Evolutionary conservation across 345 rosid genomes (phyloP), one percentile per base, ranked within the genome.

Genomic region (Crucihimalaya himalaica): DNA sequence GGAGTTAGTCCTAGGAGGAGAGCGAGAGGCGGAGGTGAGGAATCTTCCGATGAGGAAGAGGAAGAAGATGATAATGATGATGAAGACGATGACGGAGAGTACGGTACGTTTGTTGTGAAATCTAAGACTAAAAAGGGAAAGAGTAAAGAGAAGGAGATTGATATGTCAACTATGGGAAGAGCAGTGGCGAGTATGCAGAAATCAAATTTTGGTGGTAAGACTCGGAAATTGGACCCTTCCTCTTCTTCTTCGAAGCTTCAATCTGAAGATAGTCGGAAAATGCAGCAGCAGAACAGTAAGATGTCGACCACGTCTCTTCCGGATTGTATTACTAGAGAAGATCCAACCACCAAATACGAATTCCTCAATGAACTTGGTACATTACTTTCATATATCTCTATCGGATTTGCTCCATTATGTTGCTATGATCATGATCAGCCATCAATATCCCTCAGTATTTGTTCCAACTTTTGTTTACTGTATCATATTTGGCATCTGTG

Each of bases 261-360:
- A 37, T 87, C 63, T 29, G 86, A 84, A 13, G 93, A 86, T 27
- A 55, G 27, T 5, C 78, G 77, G 77, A 71, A 60, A 61, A 83
- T 70, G 55, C 79, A 57, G 80, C 83, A 78, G 73, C 83, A 62
- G 70, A 81, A 76, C 68, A 84, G 85, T 71, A 94, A 84, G 74
- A 74, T 92, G 64, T 92, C 98, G 1, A 77, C 88, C 4, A 95
- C 96, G 51, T 95, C 98, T 14, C 86, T 92, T 80, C 93, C 99
- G 0, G 99, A 95, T 12, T 83, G 89, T 75, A 83, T 95, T 72
- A 88, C 86, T 18, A 84, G 83, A 71, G 97, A 95, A 78, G 99
- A 95, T 82, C 97, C 99, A 37, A 78, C 92, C n/a, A 80, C 89
- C 6, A 95, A 92, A 86, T 95, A 95, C 70, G 99, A 92, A 77